These are phyloP conservation scores for Penicillium sp. DNA, from an alignment of 2,329 filamentous ascomycete genomes.

Conservation along the genomic window DNA sequence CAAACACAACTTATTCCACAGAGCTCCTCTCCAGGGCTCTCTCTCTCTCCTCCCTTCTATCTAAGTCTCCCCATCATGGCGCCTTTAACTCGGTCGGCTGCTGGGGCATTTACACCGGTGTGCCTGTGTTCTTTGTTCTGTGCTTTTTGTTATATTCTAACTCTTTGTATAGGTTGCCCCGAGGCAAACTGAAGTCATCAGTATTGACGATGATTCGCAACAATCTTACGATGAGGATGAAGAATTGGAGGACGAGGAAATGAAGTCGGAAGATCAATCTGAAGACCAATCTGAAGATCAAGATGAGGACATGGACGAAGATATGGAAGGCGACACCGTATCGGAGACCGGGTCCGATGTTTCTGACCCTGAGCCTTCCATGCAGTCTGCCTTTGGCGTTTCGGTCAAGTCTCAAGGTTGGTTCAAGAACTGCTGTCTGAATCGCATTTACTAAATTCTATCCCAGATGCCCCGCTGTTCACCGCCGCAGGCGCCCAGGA, in stretches of 20 bases:
- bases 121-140: conserved; percentile 1
- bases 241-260: conserved; percentile 25
- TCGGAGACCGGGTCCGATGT: conserved; percentile 29
- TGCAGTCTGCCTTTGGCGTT: conserved; percentile 17
- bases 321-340: conserved; percentile 29
- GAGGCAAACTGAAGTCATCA: conserved; percentile 39
- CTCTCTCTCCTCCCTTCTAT: conserved; percentile 24
- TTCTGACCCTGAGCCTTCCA: conserved; percentile 23
- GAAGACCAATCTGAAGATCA: conserved; percentile 18
- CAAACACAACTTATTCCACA: conserved; percentile 26
- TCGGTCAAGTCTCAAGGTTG: conserved; percentile 16
- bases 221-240: conserved; percentile 27
- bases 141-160: conserved; percentile 10
- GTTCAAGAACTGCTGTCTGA: background rate
- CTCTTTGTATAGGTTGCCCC: conserved; percentile 19
- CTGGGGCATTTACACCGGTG: conserved; percentile 19
- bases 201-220: conserved; percentile 39
- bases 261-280: conserved; percentile 9
- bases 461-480: conserved; percentile 35
- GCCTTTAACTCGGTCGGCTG: conserved; percentile 37
- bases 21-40: conserved; percentile 10
- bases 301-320: conserved; percentile 28
- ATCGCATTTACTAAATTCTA: conserved; percentile 11
- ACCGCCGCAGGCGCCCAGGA: conserved; percentile 50
- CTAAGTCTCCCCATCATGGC: conserved; percentile 34